Evolutionary conservation across 2,329 filamentous ascomycete genomes (phyloP).

Genomic region (Arthrobotrys sphaeroides): DNA sequence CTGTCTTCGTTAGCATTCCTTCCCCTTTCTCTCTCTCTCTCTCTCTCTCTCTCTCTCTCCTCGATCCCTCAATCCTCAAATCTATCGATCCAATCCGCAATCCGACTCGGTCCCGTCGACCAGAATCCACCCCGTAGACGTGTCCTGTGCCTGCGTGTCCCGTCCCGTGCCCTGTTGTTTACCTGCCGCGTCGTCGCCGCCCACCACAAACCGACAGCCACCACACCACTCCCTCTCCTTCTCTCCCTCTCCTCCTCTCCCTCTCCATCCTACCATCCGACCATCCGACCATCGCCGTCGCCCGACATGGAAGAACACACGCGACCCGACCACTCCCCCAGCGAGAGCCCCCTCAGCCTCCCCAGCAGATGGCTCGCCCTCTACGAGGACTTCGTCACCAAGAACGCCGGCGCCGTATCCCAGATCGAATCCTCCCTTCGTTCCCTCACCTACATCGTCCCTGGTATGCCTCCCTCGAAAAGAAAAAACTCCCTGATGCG

Average conservation of each 20-base stretch:
- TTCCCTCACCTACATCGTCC: conserved; percentile 94
- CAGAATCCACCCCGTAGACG: not conserved
- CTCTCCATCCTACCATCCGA: too few species aligned
- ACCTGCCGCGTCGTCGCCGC: conserved; percentile 18
- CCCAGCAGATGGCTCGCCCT: conserved; percentile 74
- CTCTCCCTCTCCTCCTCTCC: too few species aligned
- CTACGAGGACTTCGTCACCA: conserved; percentile 91
- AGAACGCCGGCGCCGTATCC: conserved; percentile 90
- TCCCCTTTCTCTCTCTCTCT: not conserved
- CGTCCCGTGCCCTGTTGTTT: conserved; percentile 8
- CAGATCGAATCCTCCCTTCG: conserved; percentile 94
- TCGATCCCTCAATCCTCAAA: not conserved
- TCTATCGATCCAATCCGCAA: not conserved
- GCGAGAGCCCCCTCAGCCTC: conserved; percentile 66
- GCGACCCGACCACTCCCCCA: conserved; percentile 57
- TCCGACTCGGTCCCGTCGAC: not conserved
- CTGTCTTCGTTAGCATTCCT: conserved; percentile 7
- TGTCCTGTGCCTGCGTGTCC: too few species aligned
- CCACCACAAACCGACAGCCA: not conserved
- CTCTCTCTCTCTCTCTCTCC: not conserved
- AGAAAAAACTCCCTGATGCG: not conserved
- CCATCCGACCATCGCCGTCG: not conserved
- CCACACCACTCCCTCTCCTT: not conserved
- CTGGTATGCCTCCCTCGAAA: conserved; percentile 66
- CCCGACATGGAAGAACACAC: conserved; percentile 39